Base-by-base conservation (phyloP, 176 grass and related monocot genomes). In the Otatea glauca region DNA sequence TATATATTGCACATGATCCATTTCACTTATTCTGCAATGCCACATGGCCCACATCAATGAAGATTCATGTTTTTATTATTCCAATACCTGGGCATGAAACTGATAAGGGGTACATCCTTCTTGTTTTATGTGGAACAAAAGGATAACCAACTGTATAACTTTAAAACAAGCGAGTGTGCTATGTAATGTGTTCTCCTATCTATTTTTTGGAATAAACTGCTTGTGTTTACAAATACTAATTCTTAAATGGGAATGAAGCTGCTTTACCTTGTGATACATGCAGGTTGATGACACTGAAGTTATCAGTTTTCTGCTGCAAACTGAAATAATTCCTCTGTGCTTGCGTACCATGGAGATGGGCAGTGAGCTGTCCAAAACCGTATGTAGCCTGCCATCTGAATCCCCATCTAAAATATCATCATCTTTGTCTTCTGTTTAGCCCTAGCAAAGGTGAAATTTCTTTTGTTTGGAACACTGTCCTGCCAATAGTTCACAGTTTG, bases 281-380 rank as follows among this genome's bases (percentile, higher is more conserved):
- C 85, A 99, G 96, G 96, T 96, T 86, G 96, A 99, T 74, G 96
- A 99, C 86, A 99, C 93, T 68, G 96, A 99, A 63, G 96, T 99
- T 29, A 96, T 99, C 70, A 84, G 91, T 83, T 99, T 99, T 94
- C 88, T 99, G 70, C 93, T 99, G 45, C 96, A 99, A 81, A 99
- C 96, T 84, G 96, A 99, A 96, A 99, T 99, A 88, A 99, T 99
- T 87, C 96, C 96, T 75, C 75, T 99, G 64, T 99, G 96, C 59
- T 50, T 99, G 56, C 90, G 91, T 65, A 99, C 96, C 65, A 99
- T 99, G 96, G 96, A 96, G 85, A 99, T 99, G 96, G 96, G 96
- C 39, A 96, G 93, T 81, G 93, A 99, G 83, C 92, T 99, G 4
- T 99, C 96, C 13, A 99, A 99, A 91, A 99, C 96, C 6, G 93